Evolutionary conservation across 169 alveolate species (phyloP).

Genomic region (Neospora caninum): DNA sequence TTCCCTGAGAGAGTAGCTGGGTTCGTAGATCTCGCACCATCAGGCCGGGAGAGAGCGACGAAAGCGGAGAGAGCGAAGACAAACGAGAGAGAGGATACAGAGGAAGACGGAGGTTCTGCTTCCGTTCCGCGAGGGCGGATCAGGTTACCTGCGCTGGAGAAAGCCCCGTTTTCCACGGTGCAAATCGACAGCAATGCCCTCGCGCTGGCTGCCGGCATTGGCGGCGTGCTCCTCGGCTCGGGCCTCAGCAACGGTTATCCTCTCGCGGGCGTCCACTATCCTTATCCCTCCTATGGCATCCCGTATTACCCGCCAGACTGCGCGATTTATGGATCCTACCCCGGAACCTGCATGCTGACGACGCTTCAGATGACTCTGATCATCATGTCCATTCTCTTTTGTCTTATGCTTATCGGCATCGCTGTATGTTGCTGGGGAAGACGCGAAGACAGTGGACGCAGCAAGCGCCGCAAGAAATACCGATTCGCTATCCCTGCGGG

Average conservation of each 20-base stretch:
- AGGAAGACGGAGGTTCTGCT: no score
- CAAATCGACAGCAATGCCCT: not conserved
- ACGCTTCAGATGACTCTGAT: not conserved
- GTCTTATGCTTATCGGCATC: not conserved
- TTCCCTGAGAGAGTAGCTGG: no score
- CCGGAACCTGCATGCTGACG: not conserved
- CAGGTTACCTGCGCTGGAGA: no score
- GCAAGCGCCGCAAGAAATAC: not conserved
- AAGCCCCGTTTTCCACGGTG: not conserved
- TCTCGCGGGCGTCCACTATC: not conserved
- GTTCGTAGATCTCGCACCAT: no score
- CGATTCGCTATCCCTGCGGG: no score
- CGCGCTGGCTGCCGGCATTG: constrained; percentile 20
- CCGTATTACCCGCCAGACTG: not conserved
- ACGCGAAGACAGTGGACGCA: not conserved
- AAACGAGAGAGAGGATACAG: no score
- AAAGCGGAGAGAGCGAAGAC: no score
- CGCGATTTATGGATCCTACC: not conserved
- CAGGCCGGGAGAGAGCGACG: no score
- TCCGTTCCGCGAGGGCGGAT: no score
- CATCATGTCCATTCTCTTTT: not conserved
- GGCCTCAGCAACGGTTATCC: not conserved
- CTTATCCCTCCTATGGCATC: not conserved
- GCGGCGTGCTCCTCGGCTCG: not conserved
- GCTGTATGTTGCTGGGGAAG: not conserved